phyloP scores from a whole-genome alignment of 1,284 basidiomycete genomes.

The Cryptococcus hybrid region DNA sequence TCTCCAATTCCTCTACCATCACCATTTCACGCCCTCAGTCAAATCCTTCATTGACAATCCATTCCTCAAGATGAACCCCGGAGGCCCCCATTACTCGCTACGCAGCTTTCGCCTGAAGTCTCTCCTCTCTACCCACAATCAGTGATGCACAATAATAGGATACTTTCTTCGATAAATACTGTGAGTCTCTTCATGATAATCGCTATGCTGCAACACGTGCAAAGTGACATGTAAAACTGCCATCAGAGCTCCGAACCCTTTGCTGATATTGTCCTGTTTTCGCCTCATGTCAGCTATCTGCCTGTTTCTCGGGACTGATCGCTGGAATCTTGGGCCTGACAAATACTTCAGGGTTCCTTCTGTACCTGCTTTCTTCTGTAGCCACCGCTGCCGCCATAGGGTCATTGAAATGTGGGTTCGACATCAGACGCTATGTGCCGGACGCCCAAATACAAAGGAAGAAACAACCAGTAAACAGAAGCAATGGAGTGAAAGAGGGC shows the following conservation, averaged over 20 bases:
- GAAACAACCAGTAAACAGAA: background rate
- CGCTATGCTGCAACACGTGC: constrained; percentile 57
- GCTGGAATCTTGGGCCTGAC: constrained; percentile 83
- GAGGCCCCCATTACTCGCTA: constrained; percentile 3
- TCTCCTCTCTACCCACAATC: constrained; percentile 63
- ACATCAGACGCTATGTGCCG: constrained; percentile 35
- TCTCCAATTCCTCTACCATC: no score
- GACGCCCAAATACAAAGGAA: constrained; percentile 22
- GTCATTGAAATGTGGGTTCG: constrained; percentile 65
- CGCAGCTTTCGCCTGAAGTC: constrained; percentile 34
- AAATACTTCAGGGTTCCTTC: constrained; percentile 73
- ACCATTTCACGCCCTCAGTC: no score
- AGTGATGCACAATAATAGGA: constrained; percentile 64
- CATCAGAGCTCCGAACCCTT: no score
- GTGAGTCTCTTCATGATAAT: constrained; percentile 61
- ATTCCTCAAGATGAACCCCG: no score
- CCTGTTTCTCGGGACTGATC: constrained; percentile 60
- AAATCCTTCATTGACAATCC: no score
- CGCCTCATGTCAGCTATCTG: background rate
- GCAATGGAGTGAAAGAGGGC: background rate
- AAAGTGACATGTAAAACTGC: no score
- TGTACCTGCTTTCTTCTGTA: constrained; percentile 68
- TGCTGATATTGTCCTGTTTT: no score
- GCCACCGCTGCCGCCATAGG: constrained; percentile 65
- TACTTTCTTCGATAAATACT: constrained; percentile 51